Base-by-base conservation (phyloP, 176 grass and related monocot genomes). In the Oryza glumipatula region DNA sequence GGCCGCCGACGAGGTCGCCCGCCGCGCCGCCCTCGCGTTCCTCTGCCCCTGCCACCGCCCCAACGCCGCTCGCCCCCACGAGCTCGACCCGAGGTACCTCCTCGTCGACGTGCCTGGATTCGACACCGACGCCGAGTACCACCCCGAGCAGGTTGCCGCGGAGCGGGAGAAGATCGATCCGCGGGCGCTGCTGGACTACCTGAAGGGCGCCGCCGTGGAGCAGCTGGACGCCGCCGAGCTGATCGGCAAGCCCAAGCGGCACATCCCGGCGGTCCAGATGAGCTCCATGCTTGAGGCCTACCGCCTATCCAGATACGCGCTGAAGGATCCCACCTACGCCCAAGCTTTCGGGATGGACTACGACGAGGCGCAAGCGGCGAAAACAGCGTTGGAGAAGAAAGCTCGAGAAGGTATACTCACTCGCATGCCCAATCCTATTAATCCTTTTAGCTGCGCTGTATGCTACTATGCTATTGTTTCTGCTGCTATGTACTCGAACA, bases 391-490 rank as follows among this genome's bases (percentile, higher is more conserved):
- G 45, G 67, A 3, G 21, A 23, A 63, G 8, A 63, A 92, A 80
- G 61, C 87, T 30, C 88, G 93, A 85, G 89, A 94, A 99, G 97
- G 97, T 99, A 99, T 96, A 80, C 11, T 83, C 83, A 87, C 80
- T 63, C 56, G 73, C 70, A 94, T 86, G 89, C 85, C 44, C 23
- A 80, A 80, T 75, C 41, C 63, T 51, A 73, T 32, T 23, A 84
- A 69, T 48, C 28, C 60, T 48, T 66, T 35, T 74, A 65, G 64
- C n/a, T 38, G 35, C 49, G 26, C 58, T 26, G 36, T 78, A 82
- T 17, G 58, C 12, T 63, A 1, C 12, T 51, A 1, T 41, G 22
- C 0, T 86, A 36, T 83, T 79, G 17, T 71, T 89, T 9, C 15
- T 64, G 41, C 79, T 80, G 80, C 4, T 3, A 17, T 86, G 88